These are phyloP conservation scores for Phytophthora foliorum DNA, from an alignment of 352 stramenopile species.

Conservation along the genomic window DNA sequence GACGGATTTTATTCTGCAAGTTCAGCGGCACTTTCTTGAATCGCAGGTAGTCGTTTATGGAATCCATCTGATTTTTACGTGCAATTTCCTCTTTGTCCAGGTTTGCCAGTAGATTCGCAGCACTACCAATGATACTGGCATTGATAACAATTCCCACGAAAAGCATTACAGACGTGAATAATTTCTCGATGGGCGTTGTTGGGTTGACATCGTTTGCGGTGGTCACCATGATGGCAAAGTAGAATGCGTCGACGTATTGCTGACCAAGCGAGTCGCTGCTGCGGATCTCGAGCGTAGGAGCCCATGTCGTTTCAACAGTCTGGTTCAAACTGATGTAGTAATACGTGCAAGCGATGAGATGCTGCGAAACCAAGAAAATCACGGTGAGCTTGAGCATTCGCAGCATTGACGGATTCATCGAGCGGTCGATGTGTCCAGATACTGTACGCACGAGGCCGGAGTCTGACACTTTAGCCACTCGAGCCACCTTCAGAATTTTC, in stretches of 20 bases:
- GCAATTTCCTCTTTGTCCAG: slow-evolving; percentile 80
- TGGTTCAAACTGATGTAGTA: slow-evolving; percentile 66
- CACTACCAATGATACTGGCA: slow-evolving; percentile 83
- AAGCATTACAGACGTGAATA: slow-evolving; percentile 77
- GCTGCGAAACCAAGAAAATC: slow-evolving; percentile 75
- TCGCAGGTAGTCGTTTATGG: slow-evolving; percentile 83
- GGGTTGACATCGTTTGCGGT: slow-evolving; percentile 73
- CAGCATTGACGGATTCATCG: slow-evolving; percentile 75
- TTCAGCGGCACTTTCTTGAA: slow-evolving; percentile 80
- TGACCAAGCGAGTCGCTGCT: slow-evolving; percentile 43
- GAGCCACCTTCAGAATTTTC: slow-evolving; percentile 67
- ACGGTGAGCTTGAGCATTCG: slow-evolving; percentile 76
- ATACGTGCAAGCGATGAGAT: slow-evolving; percentile 84
- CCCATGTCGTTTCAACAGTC: slow-evolving; percentile 53
- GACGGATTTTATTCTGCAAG: slow-evolving; percentile 78
- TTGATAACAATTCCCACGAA: slow-evolving; percentile 85
- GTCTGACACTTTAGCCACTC: slow-evolving; percentile 62
- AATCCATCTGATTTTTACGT: slow-evolving; percentile 83
- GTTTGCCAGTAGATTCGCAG: slow-evolving; percentile 78
- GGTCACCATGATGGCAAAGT: slow-evolving; percentile 78
- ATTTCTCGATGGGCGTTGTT: slow-evolving; percentile 59
- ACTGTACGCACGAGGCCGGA: slow-evolving; percentile 63
- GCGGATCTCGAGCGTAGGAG: slow-evolving; percentile 39
- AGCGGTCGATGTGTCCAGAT: slow-evolving; percentile 59
- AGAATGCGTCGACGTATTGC: slow-evolving; percentile 67